These are phyloP conservation scores for Theileria orientalis DNA, from an alignment of 169 alveolate genomes.

Conservation along the genomic window DNA sequence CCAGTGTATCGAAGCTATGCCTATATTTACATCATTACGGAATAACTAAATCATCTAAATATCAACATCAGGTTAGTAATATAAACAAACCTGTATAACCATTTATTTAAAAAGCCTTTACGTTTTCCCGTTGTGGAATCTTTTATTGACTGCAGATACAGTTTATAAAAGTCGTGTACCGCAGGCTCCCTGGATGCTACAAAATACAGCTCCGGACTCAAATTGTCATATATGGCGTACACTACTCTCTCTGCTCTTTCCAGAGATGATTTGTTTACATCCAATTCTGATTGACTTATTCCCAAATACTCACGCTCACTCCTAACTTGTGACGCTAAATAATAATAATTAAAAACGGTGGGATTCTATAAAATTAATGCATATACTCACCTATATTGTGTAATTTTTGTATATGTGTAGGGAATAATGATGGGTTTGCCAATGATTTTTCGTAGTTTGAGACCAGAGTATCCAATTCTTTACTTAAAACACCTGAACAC, in stretches of 20 bases:
- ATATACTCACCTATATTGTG: conserved; percentile 41
- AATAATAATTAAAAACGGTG: background rate
- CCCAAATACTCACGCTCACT: conserved; percentile 28
- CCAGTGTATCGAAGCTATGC: conserved; percentile 32
- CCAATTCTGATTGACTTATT: conserved; percentile 18
- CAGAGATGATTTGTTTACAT: conserved; percentile 14
- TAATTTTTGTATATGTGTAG: conserved; percentile 45
- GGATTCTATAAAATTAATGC: background rate
- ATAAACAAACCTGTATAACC: conserved; percentile 18
- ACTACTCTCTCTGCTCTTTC: conserved; percentile 38
- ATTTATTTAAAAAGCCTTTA: background rate
- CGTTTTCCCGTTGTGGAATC: background rate
- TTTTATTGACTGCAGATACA: conserved; percentile 16
- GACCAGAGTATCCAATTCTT: conserved; percentile 36
- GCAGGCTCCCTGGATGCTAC: conserved; percentile 64
- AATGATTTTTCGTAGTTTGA: conserved; percentile 2
- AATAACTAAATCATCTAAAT: too few species aligned
- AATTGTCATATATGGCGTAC: conserved; percentile 36
- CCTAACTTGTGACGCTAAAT: conserved; percentile 38
- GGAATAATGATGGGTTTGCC: conserved; percentile 45
- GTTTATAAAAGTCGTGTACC: conserved; percentile 33
- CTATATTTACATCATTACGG: background rate
- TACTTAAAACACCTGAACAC: conserved; percentile 3
- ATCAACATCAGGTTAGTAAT: too few species aligned
- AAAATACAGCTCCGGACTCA: conserved; percentile 32